A percentile compares a stretch with the other conserved stretches of the same genome.
These are phyloP conservation scores for Phytophthora pini DNA, from an alignment of 352 stramenopile genomes.

Conservation along the genomic window DNA sequence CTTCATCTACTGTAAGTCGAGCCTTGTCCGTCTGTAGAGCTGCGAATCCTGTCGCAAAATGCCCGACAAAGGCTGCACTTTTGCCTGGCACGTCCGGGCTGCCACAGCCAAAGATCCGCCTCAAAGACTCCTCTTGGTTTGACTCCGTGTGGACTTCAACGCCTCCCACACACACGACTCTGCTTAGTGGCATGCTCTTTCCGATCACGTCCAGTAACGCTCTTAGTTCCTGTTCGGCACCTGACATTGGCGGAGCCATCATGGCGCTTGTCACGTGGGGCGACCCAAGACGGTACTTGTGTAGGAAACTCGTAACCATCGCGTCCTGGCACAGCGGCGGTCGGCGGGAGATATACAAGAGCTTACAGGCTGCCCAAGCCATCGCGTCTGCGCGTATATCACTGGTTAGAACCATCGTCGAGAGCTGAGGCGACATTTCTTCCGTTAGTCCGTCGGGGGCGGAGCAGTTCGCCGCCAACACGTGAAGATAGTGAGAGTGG, in stretches of 20 bases:
- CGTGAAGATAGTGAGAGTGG: slow-evolving; percentile 39
- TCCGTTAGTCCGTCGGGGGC: slow-evolving; percentile 20
- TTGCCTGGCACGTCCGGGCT: slow-evolving; percentile 26
- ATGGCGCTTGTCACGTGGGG: slow-evolving; percentile 30
- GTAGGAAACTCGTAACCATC: slow-evolving; percentile 48
- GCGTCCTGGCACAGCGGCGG: slow-evolving; percentile 49
- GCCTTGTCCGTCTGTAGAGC: slow-evolving; percentile 45
- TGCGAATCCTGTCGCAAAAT: slow-evolving; percentile 40
- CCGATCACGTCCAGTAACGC: slow-evolving; percentile 46
- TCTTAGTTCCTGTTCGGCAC: slow-evolving; percentile 42
- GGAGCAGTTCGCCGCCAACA: slow-evolving; percentile 39
- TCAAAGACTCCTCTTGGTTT: slow-evolving; percentile 9
- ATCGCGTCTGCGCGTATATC: slow-evolving; percentile 54
- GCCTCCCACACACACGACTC: slow-evolving; percentile 47
- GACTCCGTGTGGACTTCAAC: slow-evolving; percentile 32
- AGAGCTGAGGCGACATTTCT: slow-evolving; percentile 22
- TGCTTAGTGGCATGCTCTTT: slow-evolving; percentile 47
- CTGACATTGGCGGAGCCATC: slow-evolving; percentile 39
- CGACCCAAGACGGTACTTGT: slow-evolving; percentile 42
- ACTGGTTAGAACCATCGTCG: slow-evolving; percentile 40
- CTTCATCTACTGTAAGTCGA: slow-evolving; percentile 50
- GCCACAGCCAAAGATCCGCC: slow-evolving; percentile 50
- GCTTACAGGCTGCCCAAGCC: slow-evolving; percentile 54
- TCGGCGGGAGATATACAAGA: slow-evolving; percentile 44
- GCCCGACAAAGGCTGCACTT: slow-evolving; percentile 48